A percentile compares a stretch with the other conserved stretches of the same genome.
These are phyloP conservation scores for Plasmodium cynomolgi DNA, from an alignment of 169 alveolate genomes.

Conservation along the genomic window DNA sequence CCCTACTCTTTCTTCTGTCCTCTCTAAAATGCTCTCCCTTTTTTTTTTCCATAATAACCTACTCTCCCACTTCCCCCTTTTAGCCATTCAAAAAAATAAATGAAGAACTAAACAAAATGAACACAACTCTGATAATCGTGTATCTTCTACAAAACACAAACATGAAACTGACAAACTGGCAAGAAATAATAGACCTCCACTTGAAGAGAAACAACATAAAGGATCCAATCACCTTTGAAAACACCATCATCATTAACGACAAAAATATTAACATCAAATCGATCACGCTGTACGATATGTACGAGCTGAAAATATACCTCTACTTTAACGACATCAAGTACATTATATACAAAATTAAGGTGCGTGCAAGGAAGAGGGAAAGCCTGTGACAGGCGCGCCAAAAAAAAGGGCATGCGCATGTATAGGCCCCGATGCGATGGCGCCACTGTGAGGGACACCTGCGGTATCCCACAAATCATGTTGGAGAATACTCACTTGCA, in stretches of 20 bases:
- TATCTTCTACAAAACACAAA: slow-evolving; percentile 67
- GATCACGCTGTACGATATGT: slow-evolving; percentile 51
- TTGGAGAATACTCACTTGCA: background rate
- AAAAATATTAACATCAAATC: slow-evolving; percentile 57
- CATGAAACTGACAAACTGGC: slow-evolving; percentile 63
- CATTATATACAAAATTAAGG: slow-evolving; percentile 73
- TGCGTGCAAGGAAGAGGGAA: background rate
- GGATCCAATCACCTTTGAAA: slow-evolving; percentile 33
- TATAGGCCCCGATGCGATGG: background rate
- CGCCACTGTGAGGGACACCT: background rate
- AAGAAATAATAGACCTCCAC: slow-evolving; percentile 57
- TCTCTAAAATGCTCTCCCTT: background rate
- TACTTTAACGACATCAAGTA: slow-evolving; percentile 60
- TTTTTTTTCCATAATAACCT: background rate
- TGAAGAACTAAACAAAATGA: slow-evolving; percentile 67
- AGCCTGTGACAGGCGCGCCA: background rate
- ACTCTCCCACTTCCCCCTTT: background rate
- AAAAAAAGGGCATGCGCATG: background rate
- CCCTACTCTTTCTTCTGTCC: background rate
- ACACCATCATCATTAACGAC: slow-evolving; percentile 46
- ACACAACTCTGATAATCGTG: slow-evolving; percentile 56
- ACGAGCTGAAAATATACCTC: slow-evolving; percentile 52
- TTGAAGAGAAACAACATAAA: slow-evolving; percentile 33
- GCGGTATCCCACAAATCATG: background rate
- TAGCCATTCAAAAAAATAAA: slow-evolving; percentile 71